Conservation (phyloP, 192 early-diverging fungal species). For the Coemansia sp. region DNA sequence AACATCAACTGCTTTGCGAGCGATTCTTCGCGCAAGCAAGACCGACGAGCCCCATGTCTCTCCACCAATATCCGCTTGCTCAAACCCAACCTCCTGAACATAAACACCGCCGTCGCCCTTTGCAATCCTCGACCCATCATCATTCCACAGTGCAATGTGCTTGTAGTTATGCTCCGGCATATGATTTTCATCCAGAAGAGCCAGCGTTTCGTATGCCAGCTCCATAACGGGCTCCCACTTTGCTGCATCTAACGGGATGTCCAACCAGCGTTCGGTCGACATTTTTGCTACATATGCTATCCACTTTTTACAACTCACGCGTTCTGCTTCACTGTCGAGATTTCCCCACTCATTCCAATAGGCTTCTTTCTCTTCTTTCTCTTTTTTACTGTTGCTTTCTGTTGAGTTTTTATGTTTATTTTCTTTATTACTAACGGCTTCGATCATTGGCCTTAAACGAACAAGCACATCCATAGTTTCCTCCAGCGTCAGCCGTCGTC, state of each 20-base stretch:
- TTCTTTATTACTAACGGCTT: neutral
- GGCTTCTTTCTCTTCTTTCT: neutral
- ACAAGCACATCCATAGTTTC: constrained; percentile 4
- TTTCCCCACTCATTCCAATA: constrained; percentile 9
- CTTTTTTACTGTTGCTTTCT: neutral
- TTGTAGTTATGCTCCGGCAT: neutral
- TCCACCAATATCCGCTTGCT: constrained; percentile 23
- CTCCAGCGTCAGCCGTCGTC: neutral
- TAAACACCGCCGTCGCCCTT: constrained; percentile 4
- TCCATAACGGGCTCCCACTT: constrained; percentile 1
- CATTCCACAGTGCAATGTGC: constrained; percentile 5
- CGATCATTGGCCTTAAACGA: neutral
- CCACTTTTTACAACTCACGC: constrained; percentile 10
- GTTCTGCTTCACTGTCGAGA: constrained; percentile 1
- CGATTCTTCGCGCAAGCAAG: constrained; percentile 17
- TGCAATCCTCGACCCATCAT: neutral
- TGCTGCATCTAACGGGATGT: neutral
- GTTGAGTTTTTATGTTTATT: neutral
- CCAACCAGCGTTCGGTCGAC: neutral
- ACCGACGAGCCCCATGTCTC: constrained; percentile 20
- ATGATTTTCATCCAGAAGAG: neutral
- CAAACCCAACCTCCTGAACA: constrained; percentile 21
- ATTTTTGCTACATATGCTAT: neutral
- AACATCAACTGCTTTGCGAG: constrained; percentile 11
- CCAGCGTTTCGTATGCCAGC: neutral